Evolutionary conservation across 768 basidiomycete species (phyloP).

Genomic region (Mycena rebaudengoi): DNA sequence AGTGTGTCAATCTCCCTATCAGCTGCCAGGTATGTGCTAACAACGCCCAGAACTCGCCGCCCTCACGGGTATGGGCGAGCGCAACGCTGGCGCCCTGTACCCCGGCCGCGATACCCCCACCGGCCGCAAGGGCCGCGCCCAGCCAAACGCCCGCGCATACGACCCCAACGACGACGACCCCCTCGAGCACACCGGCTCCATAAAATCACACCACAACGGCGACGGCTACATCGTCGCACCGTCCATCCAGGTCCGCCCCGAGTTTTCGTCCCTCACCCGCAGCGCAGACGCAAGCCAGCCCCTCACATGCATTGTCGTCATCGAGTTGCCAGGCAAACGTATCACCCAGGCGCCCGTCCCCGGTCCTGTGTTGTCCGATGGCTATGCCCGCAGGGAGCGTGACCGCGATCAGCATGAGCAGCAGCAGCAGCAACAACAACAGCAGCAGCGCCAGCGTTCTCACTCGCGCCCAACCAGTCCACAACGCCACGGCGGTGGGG

Average conservation of each 20-base stretch:
- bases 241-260: conserved; percentile 91
- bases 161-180: conserved; percentile 91
- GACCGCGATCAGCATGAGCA: conserved; percentile 32
- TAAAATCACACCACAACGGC: conserved; percentile 53
- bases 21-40: conserved; percentile 4
- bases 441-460: background rate
- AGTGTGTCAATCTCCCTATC: conserved; percentile 61
- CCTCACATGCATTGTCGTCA: conserved; percentile 91
- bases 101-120: conserved; percentile 76
- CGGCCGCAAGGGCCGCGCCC: conserved; percentile 44
- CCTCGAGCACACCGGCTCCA: conserved; percentile 64
- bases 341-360: conserved; percentile 55
- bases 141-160: conserved; percentile 50
- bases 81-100: conserved; percentile 60
- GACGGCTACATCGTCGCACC: conserved; percentile 86
- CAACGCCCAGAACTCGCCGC: conserved; percentile 82
- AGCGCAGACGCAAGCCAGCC: conserved; percentile 78
- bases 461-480: no score
- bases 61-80: conserved; percentile 88
- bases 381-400: conserved; percentile 43
- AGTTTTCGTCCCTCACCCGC: conserved; percentile 85
- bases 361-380: conserved; percentile 60
- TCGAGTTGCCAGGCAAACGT: conserved; percentile 89
- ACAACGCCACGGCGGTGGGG: background rate
- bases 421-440: conserved; percentile 25